These are phyloP conservation scores for Pseudogymnoascus sp. DNA, from an alignment of 2,329 filamentous ascomycete genomes.

Conservation along the genomic window DNA sequence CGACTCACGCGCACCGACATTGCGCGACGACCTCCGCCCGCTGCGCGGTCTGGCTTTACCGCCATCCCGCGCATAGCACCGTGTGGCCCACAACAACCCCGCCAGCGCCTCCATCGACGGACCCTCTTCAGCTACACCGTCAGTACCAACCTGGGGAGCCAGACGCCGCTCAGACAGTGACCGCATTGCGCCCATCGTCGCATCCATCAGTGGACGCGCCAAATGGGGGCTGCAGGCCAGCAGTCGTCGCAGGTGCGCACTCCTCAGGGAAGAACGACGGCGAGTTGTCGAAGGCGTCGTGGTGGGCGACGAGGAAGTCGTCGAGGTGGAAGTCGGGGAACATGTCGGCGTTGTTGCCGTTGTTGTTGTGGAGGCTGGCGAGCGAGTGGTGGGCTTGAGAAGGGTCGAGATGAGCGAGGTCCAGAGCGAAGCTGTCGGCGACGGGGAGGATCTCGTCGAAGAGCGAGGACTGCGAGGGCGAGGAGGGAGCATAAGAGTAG, in stretches of 20 bases:
- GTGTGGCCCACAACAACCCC: conserved; percentile 27
- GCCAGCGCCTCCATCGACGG: conserved; percentile 25
- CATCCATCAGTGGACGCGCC: conserved; percentile 66
- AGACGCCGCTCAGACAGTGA: conserved; percentile 34
- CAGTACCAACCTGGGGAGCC: conserved; percentile 20
- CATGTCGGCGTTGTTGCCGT: conserved; percentile 25
- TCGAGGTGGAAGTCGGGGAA: conserved; percentile 38
- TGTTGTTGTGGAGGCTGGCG: conserved; percentile 43
- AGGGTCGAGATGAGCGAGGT: conserved; percentile 56
- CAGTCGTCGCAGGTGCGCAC: conserved; percentile 36
- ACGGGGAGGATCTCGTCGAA: conserved; percentile 68
- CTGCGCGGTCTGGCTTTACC: neutral
- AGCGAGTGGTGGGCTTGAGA: conserved; percentile 17
- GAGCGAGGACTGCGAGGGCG: conserved; percentile 66
- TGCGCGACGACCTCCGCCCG: neutral
- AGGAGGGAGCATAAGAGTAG: conserved; percentile 60
- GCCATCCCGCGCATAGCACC: conserved; percentile 7
- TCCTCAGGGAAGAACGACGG: conserved; percentile 11
- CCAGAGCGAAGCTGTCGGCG: conserved; percentile 56
- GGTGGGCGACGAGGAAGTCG: conserved; percentile 30
- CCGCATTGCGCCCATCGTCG: conserved; percentile 66
- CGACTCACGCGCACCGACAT: neutral
- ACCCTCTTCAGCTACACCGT: conserved; percentile 14
- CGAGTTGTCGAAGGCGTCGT: conserved; percentile 4
- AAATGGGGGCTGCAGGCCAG: conserved; percentile 65